A percentile compares a stretch with the other conserved stretches of the same genome.
These are phyloP conservation scores for Bisporella sp. DNA, from an alignment of 2,329 filamentous ascomycete genomes.

Conservation along the genomic window DNA sequence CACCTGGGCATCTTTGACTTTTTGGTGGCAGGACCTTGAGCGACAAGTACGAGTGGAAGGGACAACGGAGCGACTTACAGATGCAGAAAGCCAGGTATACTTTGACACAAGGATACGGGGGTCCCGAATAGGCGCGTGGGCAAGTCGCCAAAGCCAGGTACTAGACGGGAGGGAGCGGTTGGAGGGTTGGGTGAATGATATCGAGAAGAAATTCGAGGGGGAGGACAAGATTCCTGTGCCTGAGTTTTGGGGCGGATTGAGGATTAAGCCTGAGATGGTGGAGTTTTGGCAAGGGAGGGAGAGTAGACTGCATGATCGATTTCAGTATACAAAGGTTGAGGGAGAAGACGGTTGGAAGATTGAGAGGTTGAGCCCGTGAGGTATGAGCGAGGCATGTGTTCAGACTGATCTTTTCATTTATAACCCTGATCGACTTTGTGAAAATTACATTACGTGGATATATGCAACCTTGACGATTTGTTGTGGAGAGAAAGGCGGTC, in stretches of 20 bases:
- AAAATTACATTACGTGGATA: too few relatives aligned
- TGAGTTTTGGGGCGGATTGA: constrained; percentile 88
- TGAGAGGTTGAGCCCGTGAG: constrained; percentile 65
- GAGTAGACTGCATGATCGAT: constrained; percentile 88
- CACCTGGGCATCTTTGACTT: constrained; percentile 73
- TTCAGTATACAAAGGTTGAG: constrained; percentile 65
- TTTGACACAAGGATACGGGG: constrained; percentile 67
- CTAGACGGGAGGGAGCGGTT: constrained; percentile 65
- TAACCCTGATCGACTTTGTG: too few relatives aligned
- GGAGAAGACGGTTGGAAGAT: constrained; percentile 52
- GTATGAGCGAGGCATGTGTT: too few relatives aligned
- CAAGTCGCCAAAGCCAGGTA: constrained; percentile 79
- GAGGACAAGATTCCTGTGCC: constrained; percentile 80
- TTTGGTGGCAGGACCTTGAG: constrained; percentile 84
- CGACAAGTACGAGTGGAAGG: constrained; percentile 90
- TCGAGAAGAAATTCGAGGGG: constrained; percentile 68
- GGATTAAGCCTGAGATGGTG: constrained; percentile 75
- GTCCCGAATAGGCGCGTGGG: constrained; percentile 85
- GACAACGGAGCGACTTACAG: constrained; percentile 53
- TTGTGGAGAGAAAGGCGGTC: too few relatives aligned
- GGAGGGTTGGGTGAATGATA: constrained; percentile 69
- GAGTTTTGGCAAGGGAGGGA: constrained; percentile 96
- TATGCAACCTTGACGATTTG: too few relatives aligned
- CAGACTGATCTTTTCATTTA: too few relatives aligned
- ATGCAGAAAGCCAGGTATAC: constrained; percentile 66